Conservation (phyloP, 2,329 filamentous ascomycete genomes). For the Phyllosticta citribraziliensis region DNA sequence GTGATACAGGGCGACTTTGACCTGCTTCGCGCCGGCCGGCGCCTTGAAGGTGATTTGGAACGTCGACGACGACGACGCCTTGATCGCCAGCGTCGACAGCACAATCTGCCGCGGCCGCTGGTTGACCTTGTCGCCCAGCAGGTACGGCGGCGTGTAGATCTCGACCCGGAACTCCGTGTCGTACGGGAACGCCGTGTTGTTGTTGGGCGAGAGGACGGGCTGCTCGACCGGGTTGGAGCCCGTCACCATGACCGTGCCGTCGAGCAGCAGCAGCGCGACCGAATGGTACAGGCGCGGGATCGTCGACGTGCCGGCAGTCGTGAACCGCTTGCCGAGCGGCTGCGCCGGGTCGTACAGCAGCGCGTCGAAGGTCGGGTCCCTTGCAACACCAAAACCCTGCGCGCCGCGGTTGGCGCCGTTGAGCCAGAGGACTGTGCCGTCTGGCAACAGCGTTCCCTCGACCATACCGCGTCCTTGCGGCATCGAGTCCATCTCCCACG, state of each 20-base stretch:
- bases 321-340: conserved; percentile 42
- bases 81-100: conserved; percentile 36
- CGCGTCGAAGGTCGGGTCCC: conserved; percentile 44
- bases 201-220: conserved; percentile 38
- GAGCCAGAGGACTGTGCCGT: conserved; percentile 53
- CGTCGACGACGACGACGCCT: conserved; percentile 30
- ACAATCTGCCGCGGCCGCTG: conserved; percentile 40
- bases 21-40: conserved; percentile 31
- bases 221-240: conserved; percentile 53
- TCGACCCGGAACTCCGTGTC: conserved; percentile 54
- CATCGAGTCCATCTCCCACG: conserved; percentile 51
- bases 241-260: conserved; percentile 50
- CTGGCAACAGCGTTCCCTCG: conserved; percentile 48
- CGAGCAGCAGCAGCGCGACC: conserved; percentile 48
- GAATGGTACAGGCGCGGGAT: conserved; percentile 49
- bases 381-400: conserved; percentile 50
- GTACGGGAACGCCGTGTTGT: conserved; percentile 33
- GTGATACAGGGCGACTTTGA: conserved; percentile 46
- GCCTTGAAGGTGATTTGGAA: conserved; percentile 42
- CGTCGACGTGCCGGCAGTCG: conserved; percentile 33
- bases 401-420: conserved; percentile 50
- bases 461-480: conserved; percentile 51
- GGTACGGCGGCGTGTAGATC: conserved; percentile 52
- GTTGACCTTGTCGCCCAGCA: conserved; percentile 40
- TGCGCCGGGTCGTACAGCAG: conserved; percentile 49